phyloP scores from a whole-genome alignment of 345 rosid genomes.

The Kernera saxatilis region DNA sequence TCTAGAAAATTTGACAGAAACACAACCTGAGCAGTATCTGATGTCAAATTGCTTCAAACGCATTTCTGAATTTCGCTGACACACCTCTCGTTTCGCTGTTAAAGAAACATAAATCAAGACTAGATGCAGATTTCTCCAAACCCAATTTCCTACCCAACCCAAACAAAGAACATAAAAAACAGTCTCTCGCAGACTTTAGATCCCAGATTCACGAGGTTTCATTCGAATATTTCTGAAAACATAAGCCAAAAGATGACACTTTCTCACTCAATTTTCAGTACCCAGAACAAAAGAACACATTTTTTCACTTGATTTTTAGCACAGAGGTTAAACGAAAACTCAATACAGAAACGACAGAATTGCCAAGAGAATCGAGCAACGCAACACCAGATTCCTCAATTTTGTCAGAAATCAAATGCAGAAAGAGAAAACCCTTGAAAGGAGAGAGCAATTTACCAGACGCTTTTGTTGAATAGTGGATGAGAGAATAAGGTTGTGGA shows the following conservation, averaged over 20 bases:
- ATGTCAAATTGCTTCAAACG: not conserved
- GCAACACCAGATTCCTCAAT: not conserved
- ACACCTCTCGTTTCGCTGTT: not conserved
- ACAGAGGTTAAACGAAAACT: not conserved
- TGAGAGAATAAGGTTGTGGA: constrained; percentile 53
- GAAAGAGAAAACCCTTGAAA: not conserved
- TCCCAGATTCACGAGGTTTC: not conserved
- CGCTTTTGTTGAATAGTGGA: constrained; percentile 39
- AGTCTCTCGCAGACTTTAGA: not conserved
- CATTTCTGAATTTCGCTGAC: not conserved
- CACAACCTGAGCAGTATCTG: not conserved
- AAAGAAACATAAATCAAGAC: not conserved
- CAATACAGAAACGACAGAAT: constrained; percentile 2
- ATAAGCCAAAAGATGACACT: not conserved
- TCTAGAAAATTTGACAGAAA: constrained; percentile 1
- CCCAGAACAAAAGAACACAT: not conserved
- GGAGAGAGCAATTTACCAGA: constrained; percentile 40
- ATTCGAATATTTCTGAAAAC: not conserved
- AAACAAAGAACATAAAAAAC: not conserved
- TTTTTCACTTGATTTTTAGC: not conserved
- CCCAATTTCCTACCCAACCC: not conserved
- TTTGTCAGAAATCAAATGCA: not conserved
- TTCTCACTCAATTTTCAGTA: not conserved
- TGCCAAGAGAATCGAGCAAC: not conserved
- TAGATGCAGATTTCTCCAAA: constrained; percentile 2